Conservation (phyloP, 2,329 filamentous ascomycete genomes). For the Fusarium fujikuroi region DNA sequence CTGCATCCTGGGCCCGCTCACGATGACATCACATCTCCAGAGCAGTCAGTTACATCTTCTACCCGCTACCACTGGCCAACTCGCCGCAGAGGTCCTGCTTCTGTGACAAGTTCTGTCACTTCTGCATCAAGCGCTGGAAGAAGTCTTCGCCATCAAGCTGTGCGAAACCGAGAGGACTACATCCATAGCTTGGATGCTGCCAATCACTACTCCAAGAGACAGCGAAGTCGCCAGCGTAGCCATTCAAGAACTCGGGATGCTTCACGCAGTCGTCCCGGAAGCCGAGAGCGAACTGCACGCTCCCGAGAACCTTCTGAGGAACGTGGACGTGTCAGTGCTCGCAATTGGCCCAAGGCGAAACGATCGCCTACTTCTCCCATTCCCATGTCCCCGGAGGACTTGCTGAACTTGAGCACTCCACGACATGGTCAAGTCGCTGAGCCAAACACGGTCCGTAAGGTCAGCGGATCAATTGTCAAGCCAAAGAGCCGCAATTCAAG, state of each 20-base stretch:
- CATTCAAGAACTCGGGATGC: constrained; percentile 57
- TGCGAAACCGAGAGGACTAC: constrained; percentile 80
- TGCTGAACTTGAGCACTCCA: constrained; percentile 69
- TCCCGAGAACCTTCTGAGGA: constrained; percentile 74
- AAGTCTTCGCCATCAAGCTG: constrained; percentile 59
- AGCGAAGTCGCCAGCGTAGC: constrained; percentile 66
- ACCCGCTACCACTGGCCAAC: constrained; percentile 66
- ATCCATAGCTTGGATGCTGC: constrained; percentile 87
- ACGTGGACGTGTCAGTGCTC: constrained; percentile 72
- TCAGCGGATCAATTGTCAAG: constrained; percentile 48
- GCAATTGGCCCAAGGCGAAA: constrained; percentile 79
- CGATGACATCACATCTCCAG: constrained; percentile 66
- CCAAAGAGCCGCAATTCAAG: constrained; percentile 61
- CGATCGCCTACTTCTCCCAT: constrained; percentile 91
- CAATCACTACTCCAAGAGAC: constrained; percentile 67
- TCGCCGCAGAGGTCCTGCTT: constrained; percentile 64
- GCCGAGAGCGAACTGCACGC: constrained; percentile 62
- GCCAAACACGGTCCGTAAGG: constrained; percentile 59
- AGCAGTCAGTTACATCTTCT: constrained; percentile 65
- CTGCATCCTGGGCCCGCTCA: constrained; percentile 67
- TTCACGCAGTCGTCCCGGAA: constrained; percentile 58
- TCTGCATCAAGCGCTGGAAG: constrained; percentile 64
- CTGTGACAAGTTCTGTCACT: constrained; percentile 67
- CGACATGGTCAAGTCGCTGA: constrained; percentile 51
- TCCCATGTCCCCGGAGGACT: constrained; percentile 92